phyloP scores from a whole-genome alignment of 345 rosid species.

The Murraya paniculata region DNA sequence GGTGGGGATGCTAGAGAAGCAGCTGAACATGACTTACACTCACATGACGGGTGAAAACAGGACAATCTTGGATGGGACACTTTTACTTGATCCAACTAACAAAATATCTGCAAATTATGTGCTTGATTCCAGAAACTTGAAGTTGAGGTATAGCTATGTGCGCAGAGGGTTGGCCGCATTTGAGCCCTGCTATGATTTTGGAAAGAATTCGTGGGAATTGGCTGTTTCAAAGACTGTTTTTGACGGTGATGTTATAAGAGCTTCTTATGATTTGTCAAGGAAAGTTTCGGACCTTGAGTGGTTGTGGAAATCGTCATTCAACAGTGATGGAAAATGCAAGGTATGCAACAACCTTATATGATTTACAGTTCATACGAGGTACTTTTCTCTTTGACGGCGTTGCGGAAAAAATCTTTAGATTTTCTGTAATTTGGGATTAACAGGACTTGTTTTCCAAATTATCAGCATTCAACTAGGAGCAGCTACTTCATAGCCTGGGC shows the following conservation, averaged over 20 bases:
- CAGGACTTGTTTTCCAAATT: no score
- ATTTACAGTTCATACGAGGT: background rate
- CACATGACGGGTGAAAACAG: slow-evolving; percentile 21
- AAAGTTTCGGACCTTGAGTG: slow-evolving; percentile 31
- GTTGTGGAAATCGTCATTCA: slow-evolving; percentile 22
- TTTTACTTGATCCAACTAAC: slow-evolving; percentile 23
- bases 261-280: slow-evolving; percentile 22
- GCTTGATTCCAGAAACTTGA: slow-evolving; percentile 24
- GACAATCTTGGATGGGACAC: slow-evolving; percentile 31
- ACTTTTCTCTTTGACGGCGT: background rate
- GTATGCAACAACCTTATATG: slow-evolving; percentile 13
- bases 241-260: slow-evolving; percentile 31
- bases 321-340: slow-evolving; percentile 29
- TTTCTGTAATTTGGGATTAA: background rate
- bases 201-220: slow-evolving; percentile 36
- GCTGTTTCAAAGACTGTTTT: slow-evolving; percentile 29
- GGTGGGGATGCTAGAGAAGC: slow-evolving; percentile 23
- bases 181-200: slow-evolving; percentile 37
- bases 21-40: slow-evolving; percentile 31
- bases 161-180: slow-evolving; percentile 23
- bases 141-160: slow-evolving; percentile 32
- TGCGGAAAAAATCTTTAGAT: background rate
- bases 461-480: background rate
- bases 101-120: slow-evolving; percentile 29
- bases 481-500: background rate